phyloP scores from a whole-genome alignment of 768 basidiomycete species.

The Kwoniella sp. region DNA sequence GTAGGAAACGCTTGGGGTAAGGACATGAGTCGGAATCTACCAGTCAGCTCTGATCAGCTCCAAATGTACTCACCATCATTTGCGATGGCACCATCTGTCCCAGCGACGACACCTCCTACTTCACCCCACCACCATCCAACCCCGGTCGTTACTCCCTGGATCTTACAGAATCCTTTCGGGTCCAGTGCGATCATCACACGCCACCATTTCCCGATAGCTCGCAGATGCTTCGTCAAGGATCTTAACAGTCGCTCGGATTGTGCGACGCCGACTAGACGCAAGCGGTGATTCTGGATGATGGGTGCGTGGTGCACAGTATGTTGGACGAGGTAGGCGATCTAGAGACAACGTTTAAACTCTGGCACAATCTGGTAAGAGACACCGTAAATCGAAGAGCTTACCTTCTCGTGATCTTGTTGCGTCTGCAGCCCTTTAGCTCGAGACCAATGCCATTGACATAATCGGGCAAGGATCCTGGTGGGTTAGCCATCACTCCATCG shows the following conservation, averaged over 20 bases:
- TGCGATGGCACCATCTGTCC: conserved; percentile 42
- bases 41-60: conserved; percentile 8
- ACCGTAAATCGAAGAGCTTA: too few species aligned
- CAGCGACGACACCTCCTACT: conserved; percentile 47
- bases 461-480: conserved; percentile 45
- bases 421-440: conserved; percentile 42
- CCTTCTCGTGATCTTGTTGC: conserved; percentile 30
- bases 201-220: conserved; percentile 55
- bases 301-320: conserved; percentile 43
- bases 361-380: too few species aligned
- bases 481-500: not conserved
- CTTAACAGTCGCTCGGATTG: conserved; percentile 33
- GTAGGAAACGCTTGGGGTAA: conserved; percentile 53
- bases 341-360: too few species aligned
- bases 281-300: conserved; percentile 40
- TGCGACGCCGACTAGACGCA: conserved; percentile 26
- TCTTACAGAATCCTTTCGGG: conserved; percentile 48
- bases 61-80: conserved; percentile 44
- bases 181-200: conserved; percentile 48
- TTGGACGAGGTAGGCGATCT: conserved; percentile 32
- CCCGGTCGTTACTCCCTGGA: conserved; percentile 39
- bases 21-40: conserved; percentile 40
- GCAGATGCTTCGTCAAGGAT: conserved; percentile 46
- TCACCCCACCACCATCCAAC: conserved; percentile 56
- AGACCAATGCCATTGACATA: conserved; percentile 45